phyloP scores from a whole-genome alignment of 495 filamentous ascomycete genomes.

The Extremus antarcticus region DNA sequence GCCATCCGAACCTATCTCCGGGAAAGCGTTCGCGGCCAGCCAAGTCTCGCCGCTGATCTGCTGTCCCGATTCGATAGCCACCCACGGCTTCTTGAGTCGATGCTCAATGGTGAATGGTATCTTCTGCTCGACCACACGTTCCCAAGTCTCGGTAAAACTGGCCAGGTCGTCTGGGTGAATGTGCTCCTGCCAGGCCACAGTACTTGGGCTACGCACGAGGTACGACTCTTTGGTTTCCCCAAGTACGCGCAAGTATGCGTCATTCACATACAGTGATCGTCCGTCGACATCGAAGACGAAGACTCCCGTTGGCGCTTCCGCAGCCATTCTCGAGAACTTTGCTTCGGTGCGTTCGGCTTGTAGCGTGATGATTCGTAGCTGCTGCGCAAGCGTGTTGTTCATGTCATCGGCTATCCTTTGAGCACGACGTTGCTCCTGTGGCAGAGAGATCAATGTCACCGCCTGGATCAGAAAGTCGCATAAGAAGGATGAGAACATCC shows the following conservation, averaged over 20 bases:
- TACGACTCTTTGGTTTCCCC: constrained; percentile 39
- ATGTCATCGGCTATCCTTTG: constrained; percentile 54
- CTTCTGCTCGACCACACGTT: constrained; percentile 42
- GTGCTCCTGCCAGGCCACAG: constrained; percentile 49
- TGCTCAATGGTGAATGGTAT: constrained; percentile 51
- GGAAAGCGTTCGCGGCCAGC: constrained; percentile 59
- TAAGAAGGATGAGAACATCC: constrained; percentile 52
- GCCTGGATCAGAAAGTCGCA: constrained; percentile 55
- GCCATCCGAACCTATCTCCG: constrained; percentile 45
- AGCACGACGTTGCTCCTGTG: constrained; percentile 61
- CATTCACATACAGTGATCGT: constrained; percentile 54
- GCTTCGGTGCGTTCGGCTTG: constrained; percentile 57
- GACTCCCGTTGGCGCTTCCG: constrained; percentile 58
- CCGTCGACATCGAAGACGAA: constrained; percentile 55
- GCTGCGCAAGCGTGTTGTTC: constrained; percentile 51
- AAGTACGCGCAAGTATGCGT: constrained; percentile 57
- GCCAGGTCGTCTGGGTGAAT: constrained; percentile 50
- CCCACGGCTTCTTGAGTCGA: constrained; percentile 50
- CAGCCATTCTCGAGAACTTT: constrained; percentile 59
- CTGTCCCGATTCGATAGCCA: constrained; percentile 31
- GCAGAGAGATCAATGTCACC: constrained; percentile 56
- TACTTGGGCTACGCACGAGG: constrained; percentile 29
- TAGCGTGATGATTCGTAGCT: constrained; percentile 52
- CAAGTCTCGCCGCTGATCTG: constrained; percentile 50
- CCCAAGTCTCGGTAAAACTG: constrained; percentile 43